Conservation (phyloP, 169 alveolate genomes). For the Perkinsus marinus region DNA sequence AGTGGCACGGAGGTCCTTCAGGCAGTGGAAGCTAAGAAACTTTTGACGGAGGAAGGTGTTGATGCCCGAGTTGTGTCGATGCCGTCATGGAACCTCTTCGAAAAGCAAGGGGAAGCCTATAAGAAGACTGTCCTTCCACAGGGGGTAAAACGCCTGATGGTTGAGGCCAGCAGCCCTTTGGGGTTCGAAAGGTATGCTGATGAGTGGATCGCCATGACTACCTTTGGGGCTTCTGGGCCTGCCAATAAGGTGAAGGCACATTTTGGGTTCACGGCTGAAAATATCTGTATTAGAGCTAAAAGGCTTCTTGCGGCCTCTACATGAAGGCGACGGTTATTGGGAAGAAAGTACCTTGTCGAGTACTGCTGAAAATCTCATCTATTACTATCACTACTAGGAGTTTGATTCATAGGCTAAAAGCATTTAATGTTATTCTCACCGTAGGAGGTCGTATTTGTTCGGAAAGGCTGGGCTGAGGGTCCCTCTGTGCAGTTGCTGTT, state of each 20-base stretch:
- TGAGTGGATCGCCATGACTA: slow-evolving; percentile 20
- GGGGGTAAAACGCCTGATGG: slow-evolving; percentile 7
- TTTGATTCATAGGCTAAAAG: too few species aligned
- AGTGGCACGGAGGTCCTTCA: slow-evolving; percentile 14
- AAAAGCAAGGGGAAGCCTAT: slow-evolving; percentile 32
- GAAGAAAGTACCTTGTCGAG: too few species aligned
- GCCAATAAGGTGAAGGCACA: slow-evolving; percentile 25
- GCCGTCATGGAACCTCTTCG: slow-evolving; percentile 53
- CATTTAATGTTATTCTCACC: too few species aligned
- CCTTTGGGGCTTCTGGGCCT: slow-evolving; percentile 32
- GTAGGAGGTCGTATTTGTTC: too few species aligned
- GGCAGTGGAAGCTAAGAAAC: slow-evolving; percentile 30
- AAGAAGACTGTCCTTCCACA: slow-evolving; percentile 21
- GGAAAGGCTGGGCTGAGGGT: too few species aligned
- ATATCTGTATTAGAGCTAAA: slow-evolving; percentile 9
- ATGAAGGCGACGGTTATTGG: too few species aligned
- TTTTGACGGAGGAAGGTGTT: slow-evolving; percentile 18
- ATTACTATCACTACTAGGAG: too few species aligned
- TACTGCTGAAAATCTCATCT: too few species aligned
- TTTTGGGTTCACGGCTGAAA: slow-evolving; percentile 16
- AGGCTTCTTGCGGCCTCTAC: neutral
- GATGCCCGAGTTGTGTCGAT: slow-evolving; percentile 52
- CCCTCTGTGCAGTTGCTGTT: neutral
- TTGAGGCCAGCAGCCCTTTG: slow-evolving; percentile 27
- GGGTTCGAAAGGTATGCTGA: slow-evolving; percentile 30